Base-by-base conservation (phyloP, 176 grass and related monocot species). In the Triticum urartu region DNA sequence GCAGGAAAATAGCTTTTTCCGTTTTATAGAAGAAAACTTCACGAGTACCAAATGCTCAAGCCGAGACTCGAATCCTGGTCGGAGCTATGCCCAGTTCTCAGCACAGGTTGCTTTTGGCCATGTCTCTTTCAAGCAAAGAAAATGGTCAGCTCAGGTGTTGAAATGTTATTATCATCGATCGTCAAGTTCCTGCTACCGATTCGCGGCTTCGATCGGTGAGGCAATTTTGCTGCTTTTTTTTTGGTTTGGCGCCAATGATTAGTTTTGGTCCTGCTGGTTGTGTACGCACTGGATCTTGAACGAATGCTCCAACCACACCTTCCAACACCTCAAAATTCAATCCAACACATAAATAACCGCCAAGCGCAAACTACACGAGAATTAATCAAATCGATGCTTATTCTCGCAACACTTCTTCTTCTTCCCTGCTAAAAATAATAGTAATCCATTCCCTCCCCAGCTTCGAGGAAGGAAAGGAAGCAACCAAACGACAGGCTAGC, bases 311-410 rank as follows among this genome's bases (percentile, higher is more conserved):
- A 66, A 21, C 9, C 3, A 64, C 68, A 43, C 71, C 10, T 24
- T 6, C 5, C 0, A 58, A 28, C 26, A 28, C 26, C 26, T 34
- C 43, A 69, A 64, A 35, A 20, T 56, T 26, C 25, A 67, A 20
- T 39, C 79, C 0, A 79, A 5, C 65, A 58, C 65, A 86, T 86
- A 81, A 77, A 86, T 65, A 64, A 25, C 72, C 40, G 60, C 85
- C 66, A 68, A 75, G 14, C 77, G 83, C 11, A 25, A 56, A 18
- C 30, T 73, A 68, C 85, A 75, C 11, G 52, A 84, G 28, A 68
- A 28, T 58, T 8, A 30, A 59, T 9, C 56, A 50, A 50, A 66
- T 20, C 20, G 13, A 67, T 20, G 66, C 25, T 38, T 84, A 90
- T 86, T 78, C 52, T 70, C 22, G 40, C 81, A 26, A 6, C 59